Conservation (phyloP, 306 rosid species). For the Cicer chorassanicum region DNA sequence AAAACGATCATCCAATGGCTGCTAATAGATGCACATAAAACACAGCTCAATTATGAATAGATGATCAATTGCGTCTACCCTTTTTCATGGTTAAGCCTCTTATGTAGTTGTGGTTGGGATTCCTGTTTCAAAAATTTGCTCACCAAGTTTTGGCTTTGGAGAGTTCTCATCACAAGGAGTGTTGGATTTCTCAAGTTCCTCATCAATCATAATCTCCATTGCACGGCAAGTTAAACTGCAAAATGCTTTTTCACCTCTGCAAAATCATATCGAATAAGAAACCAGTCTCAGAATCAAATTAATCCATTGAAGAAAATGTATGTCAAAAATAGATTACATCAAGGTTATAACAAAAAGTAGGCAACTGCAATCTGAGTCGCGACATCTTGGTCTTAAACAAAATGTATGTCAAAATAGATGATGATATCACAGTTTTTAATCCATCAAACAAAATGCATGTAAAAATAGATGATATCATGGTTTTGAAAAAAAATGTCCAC, state of each 20-base stretch:
- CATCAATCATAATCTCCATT: slow-evolving; percentile 73
- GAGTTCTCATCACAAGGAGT: slow-evolving; percentile 49
- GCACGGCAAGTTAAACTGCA: slow-evolving; percentile 84
- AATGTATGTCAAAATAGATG: neutral
- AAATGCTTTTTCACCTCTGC: slow-evolving; percentile 91
- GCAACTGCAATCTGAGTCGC: neutral
- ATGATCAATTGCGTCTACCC: slow-evolving; percentile 68
- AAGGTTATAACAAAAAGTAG: neutral
- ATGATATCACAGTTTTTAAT: too few species aligned
- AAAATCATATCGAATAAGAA: slow-evolving; percentile 28
- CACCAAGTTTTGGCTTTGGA: slow-evolving; percentile 48
- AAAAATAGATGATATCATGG: neutral
- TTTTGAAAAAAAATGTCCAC: neutral
- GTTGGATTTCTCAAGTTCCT: slow-evolving; percentile 62
- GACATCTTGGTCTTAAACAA: neutral
- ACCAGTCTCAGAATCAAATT: neutral
- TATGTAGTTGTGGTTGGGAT: slow-evolving; percentile 52
- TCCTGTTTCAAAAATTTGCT: slow-evolving; percentile 56
- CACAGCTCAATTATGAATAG: slow-evolving; percentile 83
- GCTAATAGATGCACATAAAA: slow-evolving; percentile 69
- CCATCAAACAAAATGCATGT: neutral
- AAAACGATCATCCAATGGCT: slow-evolving; percentile 93
- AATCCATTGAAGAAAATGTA: neutral
- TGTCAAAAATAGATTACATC: neutral
- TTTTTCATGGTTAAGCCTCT: slow-evolving; percentile 43